phyloP scores from a whole-genome alignment of 192 early-diverging fungal species.

The Coemansia sp. region DNA sequence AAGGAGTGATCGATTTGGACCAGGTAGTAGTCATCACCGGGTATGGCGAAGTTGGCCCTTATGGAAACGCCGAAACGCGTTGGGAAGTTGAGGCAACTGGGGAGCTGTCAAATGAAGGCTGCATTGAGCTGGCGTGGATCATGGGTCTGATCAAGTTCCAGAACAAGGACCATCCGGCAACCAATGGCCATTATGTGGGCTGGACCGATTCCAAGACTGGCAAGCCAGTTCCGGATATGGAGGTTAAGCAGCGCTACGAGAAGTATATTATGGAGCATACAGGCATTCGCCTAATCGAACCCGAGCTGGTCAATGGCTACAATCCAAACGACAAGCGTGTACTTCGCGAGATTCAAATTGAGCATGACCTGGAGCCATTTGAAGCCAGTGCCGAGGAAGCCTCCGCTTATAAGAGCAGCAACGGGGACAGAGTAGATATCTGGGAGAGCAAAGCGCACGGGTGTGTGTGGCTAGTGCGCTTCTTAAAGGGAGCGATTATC shows the following conservation, averaged over 20 bases:
- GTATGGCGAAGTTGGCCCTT: slow-evolving; percentile 91
- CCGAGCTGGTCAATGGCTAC: slow-evolving; percentile 83
- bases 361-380: slow-evolving; percentile 83
- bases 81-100: slow-evolving; percentile 96
- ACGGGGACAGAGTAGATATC: slow-evolving; percentile 73
- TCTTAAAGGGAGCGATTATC: slow-evolving; percentile 84
- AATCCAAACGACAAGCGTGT: slow-evolving; percentile 80
- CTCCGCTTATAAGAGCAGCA: slow-evolving; percentile 73
- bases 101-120: slow-evolving; percentile 54
- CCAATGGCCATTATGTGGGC: slow-evolving; percentile 50
- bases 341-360: slow-evolving; percentile 86
- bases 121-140: slow-evolving; percentile 97
- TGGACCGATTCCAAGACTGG: slow-evolving; percentile 88
- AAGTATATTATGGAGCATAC: slow-evolving; percentile 80
- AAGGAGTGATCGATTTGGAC: slow-evolving; percentile 84
- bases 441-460: slow-evolving; percentile 44
- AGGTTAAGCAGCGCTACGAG: slow-evolving; percentile 90
- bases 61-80: slow-evolving; percentile 85
- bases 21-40: slow-evolving; percentile 90
- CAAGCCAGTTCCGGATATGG: slow-evolving; percentile 80
- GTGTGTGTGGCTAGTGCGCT: slow-evolving; percentile 66
- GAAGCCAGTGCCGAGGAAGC: slow-evolving; percentile 87
- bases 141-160: slow-evolving; percentile 94
- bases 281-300: slow-evolving; percentile 66
- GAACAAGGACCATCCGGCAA: slow-evolving; percentile 45